These are phyloP conservation scores for Athelia sp. DNA, from an alignment of 1,284 basidiomycete genomes.

Conservation along the genomic window DNA sequence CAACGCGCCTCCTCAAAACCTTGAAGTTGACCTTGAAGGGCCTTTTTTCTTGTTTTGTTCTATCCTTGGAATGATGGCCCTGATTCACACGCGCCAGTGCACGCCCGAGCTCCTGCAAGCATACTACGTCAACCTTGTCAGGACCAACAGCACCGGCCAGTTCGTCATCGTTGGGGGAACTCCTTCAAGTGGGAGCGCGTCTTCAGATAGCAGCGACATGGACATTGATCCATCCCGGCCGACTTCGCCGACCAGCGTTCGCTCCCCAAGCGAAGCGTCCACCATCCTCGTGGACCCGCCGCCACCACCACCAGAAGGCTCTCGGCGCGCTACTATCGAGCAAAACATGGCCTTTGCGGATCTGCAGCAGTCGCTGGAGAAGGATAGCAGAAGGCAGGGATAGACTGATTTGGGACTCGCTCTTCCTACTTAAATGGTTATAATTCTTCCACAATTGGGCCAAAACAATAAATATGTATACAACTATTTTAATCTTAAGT, in stretches of 20 bases:
- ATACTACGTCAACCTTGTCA: conserved; percentile 80
- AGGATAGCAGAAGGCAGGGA: conserved; percentile 6
- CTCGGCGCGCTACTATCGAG: conserved; percentile 63
- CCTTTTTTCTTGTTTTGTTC: not conserved
- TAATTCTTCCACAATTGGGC: not conserved
- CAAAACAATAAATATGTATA: conserved; percentile 11
- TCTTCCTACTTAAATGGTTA: conserved; percentile 1
- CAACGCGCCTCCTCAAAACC: conserved; percentile 7
- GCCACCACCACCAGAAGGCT: conserved; percentile 38
- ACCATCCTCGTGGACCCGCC: conserved; percentile 52
- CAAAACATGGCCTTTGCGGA: conserved; percentile 79
- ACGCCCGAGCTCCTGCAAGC: conserved; percentile 77
- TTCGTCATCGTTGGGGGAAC: conserved; percentile 50
- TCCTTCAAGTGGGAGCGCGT: conserved; percentile 33
- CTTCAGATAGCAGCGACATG: conserved; percentile 49
- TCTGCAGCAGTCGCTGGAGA: conserved; percentile 41
- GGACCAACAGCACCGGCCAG: conserved; percentile 61
- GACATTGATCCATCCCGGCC: conserved; percentile 46
- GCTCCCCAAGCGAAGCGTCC: conserved; percentile 33
- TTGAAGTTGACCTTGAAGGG: not conserved
- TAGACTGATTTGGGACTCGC: not conserved
- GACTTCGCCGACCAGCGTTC: conserved; percentile 36
- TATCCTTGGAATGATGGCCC: conserved; percentile 10
- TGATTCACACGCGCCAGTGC: conserved; percentile 44
- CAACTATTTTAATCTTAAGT: not conserved